A percentile compares a stretch with the other conserved stretches of the same genome.
Conservation (phyloP, 441 rosid genomes). For the Populus hybrid region DNA sequence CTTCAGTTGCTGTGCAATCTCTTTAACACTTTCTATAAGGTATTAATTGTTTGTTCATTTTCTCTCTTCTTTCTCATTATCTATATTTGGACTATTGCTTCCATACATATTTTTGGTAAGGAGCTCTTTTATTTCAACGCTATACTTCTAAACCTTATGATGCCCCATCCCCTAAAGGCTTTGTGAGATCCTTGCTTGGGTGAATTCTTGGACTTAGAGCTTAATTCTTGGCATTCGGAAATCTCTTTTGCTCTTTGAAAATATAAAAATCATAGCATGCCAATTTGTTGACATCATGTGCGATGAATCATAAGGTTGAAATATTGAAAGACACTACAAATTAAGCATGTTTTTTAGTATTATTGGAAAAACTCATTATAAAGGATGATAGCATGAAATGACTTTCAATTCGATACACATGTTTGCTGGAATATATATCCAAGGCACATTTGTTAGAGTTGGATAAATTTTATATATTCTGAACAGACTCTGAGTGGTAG, state of each 20-base stretch:
- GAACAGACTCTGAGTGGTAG: neutral
- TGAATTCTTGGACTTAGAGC: neutral
- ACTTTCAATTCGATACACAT: neutral
- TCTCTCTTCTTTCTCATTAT: constrained; percentile 3
- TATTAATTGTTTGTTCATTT: constrained; percentile 30
- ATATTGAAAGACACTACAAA: neutral
- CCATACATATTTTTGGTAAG: neutral
- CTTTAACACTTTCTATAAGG: constrained; percentile 99
- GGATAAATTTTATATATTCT: neutral
- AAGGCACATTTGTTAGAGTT: neutral
- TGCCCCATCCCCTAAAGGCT: neutral
- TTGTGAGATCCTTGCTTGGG: neutral
- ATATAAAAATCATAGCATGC: neutral
- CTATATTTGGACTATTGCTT: neutral
- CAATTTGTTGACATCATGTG: neutral
- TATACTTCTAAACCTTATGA: neutral
- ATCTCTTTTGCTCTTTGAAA: neutral
- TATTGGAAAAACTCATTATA: neutral
- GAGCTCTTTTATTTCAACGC: neutral
- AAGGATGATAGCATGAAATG: neutral
- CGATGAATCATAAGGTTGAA: neutral
- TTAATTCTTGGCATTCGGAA: neutral
- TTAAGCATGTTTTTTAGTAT: neutral
- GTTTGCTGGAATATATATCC: neutral
- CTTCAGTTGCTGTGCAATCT: constrained; percentile 99